Base-by-base conservation (phyloP, 345 rosid species). In the Toxicodendron radicans region DNA sequence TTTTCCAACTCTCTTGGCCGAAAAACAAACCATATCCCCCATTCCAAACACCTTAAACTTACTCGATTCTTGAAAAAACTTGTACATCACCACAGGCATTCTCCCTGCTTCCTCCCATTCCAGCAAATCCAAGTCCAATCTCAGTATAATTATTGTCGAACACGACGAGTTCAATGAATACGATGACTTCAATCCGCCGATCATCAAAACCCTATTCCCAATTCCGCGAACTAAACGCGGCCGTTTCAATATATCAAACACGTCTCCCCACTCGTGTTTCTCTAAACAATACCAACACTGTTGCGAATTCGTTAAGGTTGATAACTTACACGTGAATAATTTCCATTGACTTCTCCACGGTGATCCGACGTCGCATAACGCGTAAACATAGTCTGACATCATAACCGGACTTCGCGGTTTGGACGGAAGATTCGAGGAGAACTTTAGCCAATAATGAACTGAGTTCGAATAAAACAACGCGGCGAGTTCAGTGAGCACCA, bases 71-170 rank as follows among this genome's bases (percentile, higher is more conserved):
- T 85, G 81, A 52, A 94, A 94, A 68, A 83, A 84, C 57, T 82
- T 80, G 54, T 91, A 88, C 97, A 94, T 91, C 27, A 90, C 97
- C 60, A 79, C 43, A 0, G 98, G 97, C 98, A 94, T 94, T 73
- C 97, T 79, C 4, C 95, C 94, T 0, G 95, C 97, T 82, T 92
- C 95, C 62, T 92, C 97, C 97, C 98, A 94, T 70, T 94, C 97
- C 82, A 91, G 72, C 21, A 83, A 88, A 68, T 82, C 93, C 80
- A 94, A 85, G 72, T 92, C 97, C 75, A 94, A 78, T 80, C 90
- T 83, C 82, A 89, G 79, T 53, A 94, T 89, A 81, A 91, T 67
- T 51, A 92, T 91, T 10, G 98, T 94, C 8, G 92, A 89, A 74
- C 98, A 91, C 5, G 91, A 73, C 0, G 97, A 83, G 67, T 91